A percentile compares a stretch with the other conserved stretches of the same genome.
phyloP scores from a whole-genome alignment of 1,139 yeast species.

The Williopsis jadinii region DNA sequence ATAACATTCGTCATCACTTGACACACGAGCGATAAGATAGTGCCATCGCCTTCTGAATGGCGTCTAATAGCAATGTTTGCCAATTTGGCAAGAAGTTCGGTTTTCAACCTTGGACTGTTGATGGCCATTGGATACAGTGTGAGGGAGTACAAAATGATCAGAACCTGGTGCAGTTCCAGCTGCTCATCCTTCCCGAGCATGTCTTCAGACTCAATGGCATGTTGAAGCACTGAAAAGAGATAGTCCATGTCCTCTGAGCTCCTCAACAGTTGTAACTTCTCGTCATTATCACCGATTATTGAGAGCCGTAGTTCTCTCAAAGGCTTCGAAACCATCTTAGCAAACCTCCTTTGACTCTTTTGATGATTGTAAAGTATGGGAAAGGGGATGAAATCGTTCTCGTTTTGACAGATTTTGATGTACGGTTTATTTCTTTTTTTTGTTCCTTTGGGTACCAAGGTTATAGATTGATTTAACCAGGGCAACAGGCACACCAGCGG shows the following conservation, averaged over 20 bases:
- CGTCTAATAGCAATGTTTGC: too few species aligned
- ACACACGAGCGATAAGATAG: neutral
- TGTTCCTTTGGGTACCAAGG: too few species aligned
- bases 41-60: too few species aligned
- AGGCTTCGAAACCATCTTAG: neutral
- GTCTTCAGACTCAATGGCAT: neutral
- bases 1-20: neutral
- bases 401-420: too few species aligned
- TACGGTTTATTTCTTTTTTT: too few species aligned
- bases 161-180: slow-evolving; percentile 9
- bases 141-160: slow-evolving; percentile 26
- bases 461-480: too few species aligned
- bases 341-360: too few species aligned
- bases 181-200: neutral
- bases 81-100: too few species aligned
- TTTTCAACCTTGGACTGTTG: neutral
- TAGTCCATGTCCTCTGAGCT: slow-evolving; percentile 10
- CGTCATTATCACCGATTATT: slow-evolving; percentile 22
- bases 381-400: too few species aligned
- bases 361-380: too few species aligned
- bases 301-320: slow-evolving; percentile 16
- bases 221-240: slow-evolving; percentile 4
- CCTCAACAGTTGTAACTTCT: slow-evolving; percentile 13
- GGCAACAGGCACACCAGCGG: too few species aligned
- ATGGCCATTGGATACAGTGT: slow-evolving; percentile 11